Base-by-base conservation (phyloP, 2,329 filamentous ascomycete genomes). In the Cephalotrichum gorgonifer region DNA sequence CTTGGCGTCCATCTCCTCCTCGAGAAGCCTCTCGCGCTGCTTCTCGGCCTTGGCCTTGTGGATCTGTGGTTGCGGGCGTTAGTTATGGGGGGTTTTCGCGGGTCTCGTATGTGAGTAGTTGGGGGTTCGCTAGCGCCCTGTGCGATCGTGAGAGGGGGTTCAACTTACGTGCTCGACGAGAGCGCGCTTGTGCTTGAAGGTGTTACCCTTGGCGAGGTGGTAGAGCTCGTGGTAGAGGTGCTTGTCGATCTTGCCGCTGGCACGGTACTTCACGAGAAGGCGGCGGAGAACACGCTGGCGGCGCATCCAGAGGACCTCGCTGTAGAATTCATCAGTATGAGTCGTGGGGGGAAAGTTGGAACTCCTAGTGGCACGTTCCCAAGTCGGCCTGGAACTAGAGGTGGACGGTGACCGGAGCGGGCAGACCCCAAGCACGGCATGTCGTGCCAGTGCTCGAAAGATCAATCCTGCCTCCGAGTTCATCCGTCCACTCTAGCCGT, bases 181-280 rank as follows among this genome's bases (percentile, higher is more conserved):
- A 69, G 90, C 93, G 77, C 93, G 86, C 90, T 97, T 98, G 88
- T 98, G 93, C 90, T 98, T 98, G 87, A 98, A 98, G 73, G 93
- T 91, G 86, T 98, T 98, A 94, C 93, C 94, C 90, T 98, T 98
- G 85, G 87, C 93, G 72, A 95, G 80, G 76, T 96, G 93, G 84
- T 98, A 98, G 62, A 98, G 88, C 80, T 97, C 90, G 84, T 98
- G 93, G 85, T 98, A 98, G 56, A 98, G 89, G 83, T 98, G 93
- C 86, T 98, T 98, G 81, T 98, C 93, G 73, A 98, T 98, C 87
- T 98, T 98, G 75, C 94, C 94, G 68, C 86, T 87, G 74, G 91
- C 91, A 76, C 93, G 93, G 83, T 98, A 98, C 83, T 97, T 97
- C 81, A 96, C 93, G 63, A 98, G 81, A 55, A 98, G 87, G 72